These are phyloP conservation scores for Fagopyrum tataricum DNA, from an alignment of 148 eudicot genomes.

Conservation along the genomic window DNA sequence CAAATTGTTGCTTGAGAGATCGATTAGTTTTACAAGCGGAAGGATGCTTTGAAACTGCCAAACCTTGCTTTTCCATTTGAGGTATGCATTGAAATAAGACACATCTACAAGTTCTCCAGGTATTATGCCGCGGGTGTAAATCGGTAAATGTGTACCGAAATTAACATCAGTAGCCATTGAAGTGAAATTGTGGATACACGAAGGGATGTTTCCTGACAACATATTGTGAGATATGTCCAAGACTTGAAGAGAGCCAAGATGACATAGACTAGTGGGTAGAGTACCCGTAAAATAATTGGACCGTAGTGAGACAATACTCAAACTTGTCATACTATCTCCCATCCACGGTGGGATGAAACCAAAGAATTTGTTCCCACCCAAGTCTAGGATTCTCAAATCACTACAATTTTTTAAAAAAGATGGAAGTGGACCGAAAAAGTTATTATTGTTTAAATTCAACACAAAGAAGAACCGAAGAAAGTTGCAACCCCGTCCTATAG, in stretches of 20 bases:
- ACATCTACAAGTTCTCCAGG: too few species aligned
- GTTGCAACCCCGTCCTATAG: background rate
- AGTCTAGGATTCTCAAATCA: background rate
- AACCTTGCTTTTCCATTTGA: background rate
- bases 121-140: too few species aligned
- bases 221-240: background rate
- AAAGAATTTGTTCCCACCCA: background rate
- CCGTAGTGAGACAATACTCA: background rate
- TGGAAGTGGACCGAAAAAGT: background rate
- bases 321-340: background rate
- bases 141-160: too few species aligned
- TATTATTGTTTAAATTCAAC: background rate
- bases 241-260: background rate
- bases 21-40: background rate
- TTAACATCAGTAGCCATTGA: background rate
- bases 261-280: background rate
- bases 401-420: background rate
- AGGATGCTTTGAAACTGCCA: background rate
- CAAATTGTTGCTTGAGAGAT: background rate
- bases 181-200: background rate
- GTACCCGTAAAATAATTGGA: background rate
- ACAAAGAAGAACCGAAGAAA: too few species aligned
- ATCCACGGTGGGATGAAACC: background rate
- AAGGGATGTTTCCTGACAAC: background rate
- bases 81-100: background rate